phyloP scores from a whole-genome alignment of 441 rosid species.

The Gossypium trilobum region DNA sequence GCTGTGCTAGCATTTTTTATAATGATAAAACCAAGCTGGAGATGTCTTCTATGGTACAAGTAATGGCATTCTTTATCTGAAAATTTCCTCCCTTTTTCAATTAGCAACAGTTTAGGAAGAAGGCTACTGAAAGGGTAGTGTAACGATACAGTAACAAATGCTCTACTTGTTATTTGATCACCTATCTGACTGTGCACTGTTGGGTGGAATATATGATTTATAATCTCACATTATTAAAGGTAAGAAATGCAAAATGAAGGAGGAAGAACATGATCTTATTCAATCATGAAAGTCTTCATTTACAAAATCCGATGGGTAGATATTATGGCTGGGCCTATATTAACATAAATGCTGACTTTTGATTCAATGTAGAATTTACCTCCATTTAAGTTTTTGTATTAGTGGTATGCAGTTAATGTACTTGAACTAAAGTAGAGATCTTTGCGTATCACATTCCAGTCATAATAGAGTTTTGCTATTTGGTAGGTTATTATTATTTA shows the following conservation, averaged over 20 bases:
- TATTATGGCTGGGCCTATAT: background rate
- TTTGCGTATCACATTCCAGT: background rate
- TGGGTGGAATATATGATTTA: background rate
- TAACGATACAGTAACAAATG: background rate
- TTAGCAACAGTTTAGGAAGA: background rate
- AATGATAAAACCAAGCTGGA: background rate
- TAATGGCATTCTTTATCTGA: background rate
- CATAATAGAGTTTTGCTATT: background rate
- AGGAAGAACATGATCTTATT: background rate
- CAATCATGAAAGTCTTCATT: background rate
- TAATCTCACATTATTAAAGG: background rate
- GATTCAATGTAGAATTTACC: background rate
- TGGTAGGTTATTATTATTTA: background rate
- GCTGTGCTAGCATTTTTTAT: background rate
- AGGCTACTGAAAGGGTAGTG: background rate
- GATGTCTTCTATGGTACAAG: background rate
- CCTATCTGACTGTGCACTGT: background rate
- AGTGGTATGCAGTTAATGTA: background rate
- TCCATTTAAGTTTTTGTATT: background rate
- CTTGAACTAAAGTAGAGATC: background rate
- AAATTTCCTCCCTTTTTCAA: background rate
- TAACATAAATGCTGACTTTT: background rate
- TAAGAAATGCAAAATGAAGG: background rate
- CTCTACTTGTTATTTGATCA: background rate
- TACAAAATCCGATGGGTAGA: background rate